Conservation (phyloP, 257 asterid genomes). For the Coffea eugenioides region DNA sequence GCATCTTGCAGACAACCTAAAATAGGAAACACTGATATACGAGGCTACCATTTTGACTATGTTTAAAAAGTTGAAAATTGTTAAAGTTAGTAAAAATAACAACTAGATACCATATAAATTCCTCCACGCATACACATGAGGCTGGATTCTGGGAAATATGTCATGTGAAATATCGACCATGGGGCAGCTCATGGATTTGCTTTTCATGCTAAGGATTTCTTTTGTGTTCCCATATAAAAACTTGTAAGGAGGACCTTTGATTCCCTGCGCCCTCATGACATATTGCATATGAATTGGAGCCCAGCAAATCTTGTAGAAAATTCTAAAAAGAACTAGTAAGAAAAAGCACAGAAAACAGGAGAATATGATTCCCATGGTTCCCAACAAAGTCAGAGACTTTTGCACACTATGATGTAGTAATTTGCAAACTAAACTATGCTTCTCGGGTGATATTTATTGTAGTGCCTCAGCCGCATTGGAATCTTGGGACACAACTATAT, state of each 20-base stretch:
- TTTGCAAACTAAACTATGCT: not conserved
- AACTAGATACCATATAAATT: constrained; percentile 43
- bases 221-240: constrained; percentile 47
- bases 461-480: not conserved
- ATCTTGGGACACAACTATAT: not conserved
- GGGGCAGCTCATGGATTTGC: constrained; percentile 19
- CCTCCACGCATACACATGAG: constrained; percentile 51
- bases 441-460: not conserved
- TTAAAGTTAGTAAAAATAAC: not conserved
- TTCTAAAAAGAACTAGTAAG: not conserved
- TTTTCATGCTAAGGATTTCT: constrained; percentile 39
- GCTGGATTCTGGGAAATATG: constrained; percentile 43
- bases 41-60: not conserved
- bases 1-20: not conserved
- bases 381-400: not conserved
- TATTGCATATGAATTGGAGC: constrained; percentile 32
- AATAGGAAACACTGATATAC: not conserved
- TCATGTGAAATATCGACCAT: constrained; percentile 47
- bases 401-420: not conserved
- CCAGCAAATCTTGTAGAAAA: constrained; percentile 43
- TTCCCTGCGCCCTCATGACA: constrained; percentile 39
- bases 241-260: constrained; percentile 54
- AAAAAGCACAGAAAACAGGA: constrained; percentile 9
- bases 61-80: too few species aligned
- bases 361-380: constrained; percentile 13